These are phyloP conservation scores for Zymoseptoria brevis DNA, from an alignment of 2,329 filamentous ascomycete species.

Conservation along the genomic window DNA sequence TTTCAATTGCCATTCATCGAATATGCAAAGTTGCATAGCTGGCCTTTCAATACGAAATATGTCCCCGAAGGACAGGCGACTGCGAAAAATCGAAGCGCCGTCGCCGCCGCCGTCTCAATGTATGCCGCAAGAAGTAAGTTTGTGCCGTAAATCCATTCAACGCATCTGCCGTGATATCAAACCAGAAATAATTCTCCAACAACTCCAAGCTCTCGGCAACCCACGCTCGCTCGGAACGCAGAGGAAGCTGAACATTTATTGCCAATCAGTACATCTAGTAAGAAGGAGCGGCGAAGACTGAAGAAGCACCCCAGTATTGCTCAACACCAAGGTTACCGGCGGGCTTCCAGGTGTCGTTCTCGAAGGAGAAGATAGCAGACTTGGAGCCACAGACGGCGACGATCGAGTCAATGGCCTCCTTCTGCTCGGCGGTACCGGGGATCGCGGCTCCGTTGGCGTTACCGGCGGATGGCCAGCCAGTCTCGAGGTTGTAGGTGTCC, in stretches of 20 bases:
- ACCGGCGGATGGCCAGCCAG: slow-evolving; percentile 75
- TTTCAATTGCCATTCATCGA: background rate
- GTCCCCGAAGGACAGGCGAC: background rate
- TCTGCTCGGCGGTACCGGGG: slow-evolving; percentile 61
- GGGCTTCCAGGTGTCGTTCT: slow-evolving; percentile 75
- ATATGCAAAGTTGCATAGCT: background rate
- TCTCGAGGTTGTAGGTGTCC: slow-evolving; percentile 75
- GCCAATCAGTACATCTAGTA: background rate
- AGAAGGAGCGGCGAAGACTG: slow-evolving; percentile 28
- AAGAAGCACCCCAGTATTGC: slow-evolving; percentile 65
- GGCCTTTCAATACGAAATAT: background rate
- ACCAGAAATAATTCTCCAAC: slow-evolving; percentile 1
- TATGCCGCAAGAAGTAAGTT: background rate
- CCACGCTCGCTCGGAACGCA: background rate
- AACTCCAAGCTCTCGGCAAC: background rate
- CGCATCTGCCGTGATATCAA: background rate
- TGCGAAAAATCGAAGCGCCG: background rate
- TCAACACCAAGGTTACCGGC: slow-evolving; percentile 64
- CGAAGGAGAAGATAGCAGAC: slow-evolving; percentile 73
- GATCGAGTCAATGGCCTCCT: slow-evolving; percentile 63
- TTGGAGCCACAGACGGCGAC: slow-evolving; percentile 55
- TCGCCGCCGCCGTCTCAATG: background rate
- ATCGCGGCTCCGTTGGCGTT: slow-evolving; percentile 63
- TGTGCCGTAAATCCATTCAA: background rate
- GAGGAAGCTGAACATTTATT: background rate